Evolutionary conservation across 306 rosid genomes (phyloP), one percentile per base, ranked within the genome.

Genomic region (Hylodesmum podocarpum): DNA sequence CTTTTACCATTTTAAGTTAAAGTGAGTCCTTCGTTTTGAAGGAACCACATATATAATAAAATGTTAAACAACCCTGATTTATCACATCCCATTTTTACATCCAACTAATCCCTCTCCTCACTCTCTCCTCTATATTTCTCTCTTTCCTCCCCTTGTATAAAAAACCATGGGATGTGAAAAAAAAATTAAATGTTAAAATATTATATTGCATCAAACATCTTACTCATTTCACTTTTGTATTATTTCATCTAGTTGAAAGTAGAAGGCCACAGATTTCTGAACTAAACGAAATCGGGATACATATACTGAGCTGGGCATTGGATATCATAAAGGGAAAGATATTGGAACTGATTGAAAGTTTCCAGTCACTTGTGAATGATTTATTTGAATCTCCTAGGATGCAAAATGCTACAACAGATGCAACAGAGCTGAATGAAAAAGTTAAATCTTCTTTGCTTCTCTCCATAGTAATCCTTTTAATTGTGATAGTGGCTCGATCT

Each of bases 391-490:
- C 70, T 25, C 82, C 81, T 3, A 69, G 31, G 67, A 73, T 10
- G 6, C 75, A 49, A 16, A 82, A 80, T 21, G 57, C 73, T 19
- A 29, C 74, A n/a, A 8, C 28, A 4, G 70, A 74, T 34, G 55
- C 73, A 61, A 21, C 34, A 47, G 84, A 80, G 34, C 33, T 85
- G 27, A 76, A 85, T 19, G 88, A 82, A 49, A 91, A 88, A 78
- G 59, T 90, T 25, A 76, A 82, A 57, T 84, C 96, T n/a, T 82
- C 96, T 13, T 31, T 87, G 8, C 85, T 81, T 76, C 89, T 90
- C 54, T 70, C 90, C 22, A 39, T 93, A 21, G 77, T 90, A 9
- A 72, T 84, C 76, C 57, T 90, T 22, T 44, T 93, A 47, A 85
- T 85, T 68, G 88, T 82, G 51, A 72, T 87, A 18, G 68, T 87